phyloP scores from a whole-genome alignment of 176 grass and related monocot genomes.

The Zizania latifolia region DNA sequence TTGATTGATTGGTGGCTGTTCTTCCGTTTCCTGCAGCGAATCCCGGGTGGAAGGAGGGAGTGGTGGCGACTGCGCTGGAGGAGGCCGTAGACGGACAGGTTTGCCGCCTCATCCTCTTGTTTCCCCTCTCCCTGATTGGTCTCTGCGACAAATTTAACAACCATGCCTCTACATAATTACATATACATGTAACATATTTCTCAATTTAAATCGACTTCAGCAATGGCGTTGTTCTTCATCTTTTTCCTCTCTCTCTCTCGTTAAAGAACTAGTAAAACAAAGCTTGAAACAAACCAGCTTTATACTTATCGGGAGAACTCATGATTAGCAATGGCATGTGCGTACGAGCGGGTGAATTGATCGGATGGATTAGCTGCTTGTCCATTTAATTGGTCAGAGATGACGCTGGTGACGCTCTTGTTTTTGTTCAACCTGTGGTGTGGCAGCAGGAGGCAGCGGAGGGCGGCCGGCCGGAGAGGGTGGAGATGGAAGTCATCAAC shows the following conservation, averaged over 20 bases:
- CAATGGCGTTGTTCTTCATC: no score
- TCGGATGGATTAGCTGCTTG: no score
- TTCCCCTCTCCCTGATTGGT: not conserved
- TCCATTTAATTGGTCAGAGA: no score
- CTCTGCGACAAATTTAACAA: not conserved
- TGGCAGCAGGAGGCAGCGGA: not conserved
- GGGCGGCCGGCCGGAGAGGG: not conserved
- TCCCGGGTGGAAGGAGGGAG: not conserved
- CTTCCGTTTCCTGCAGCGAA: not conserved
- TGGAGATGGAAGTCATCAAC: constrained; percentile 1
- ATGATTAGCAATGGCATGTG: no score
- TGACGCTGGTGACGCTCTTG: not conserved
- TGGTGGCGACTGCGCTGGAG: not conserved
- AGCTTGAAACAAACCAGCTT: no score
- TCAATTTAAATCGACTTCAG: no score
- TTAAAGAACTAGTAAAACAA: not conserved
- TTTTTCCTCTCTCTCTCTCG: no score
- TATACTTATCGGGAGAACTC: no score
- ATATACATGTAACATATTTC: no score
- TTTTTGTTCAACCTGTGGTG: not conserved
- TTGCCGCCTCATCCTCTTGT: not conserved
- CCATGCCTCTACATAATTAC: no score
- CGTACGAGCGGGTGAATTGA: no score
- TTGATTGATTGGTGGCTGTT: not conserved
- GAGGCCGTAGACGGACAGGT: not conserved